phyloP scores from a whole-genome alignment of 2,329 filamentous ascomycete species.

The Botrytis galanthina region DNA sequence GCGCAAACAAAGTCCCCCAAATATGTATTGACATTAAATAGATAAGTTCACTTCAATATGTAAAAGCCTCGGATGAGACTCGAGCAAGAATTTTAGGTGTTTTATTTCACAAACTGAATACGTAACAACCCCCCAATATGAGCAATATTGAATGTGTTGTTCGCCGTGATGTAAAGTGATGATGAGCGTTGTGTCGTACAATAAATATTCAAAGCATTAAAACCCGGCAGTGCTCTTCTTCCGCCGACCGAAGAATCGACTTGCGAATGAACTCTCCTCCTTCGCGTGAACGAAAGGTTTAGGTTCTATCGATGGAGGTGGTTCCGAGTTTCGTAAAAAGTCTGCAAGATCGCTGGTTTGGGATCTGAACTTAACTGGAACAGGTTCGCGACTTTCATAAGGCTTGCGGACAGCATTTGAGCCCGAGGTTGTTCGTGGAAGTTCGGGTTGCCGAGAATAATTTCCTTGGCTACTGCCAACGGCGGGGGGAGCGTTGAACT shows the following conservation, averaged over 20 bases:
- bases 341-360: constrained; percentile 66
- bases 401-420: constrained; percentile 48
- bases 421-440: constrained; percentile 22
- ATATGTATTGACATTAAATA: background rate
- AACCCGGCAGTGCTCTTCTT: constrained; percentile 19
- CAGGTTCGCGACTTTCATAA: constrained; percentile 42
- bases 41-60: background rate
- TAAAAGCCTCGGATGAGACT: background rate
- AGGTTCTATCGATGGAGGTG: constrained; percentile 23
- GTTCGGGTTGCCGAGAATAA: constrained; percentile 31
- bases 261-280: constrained; percentile 19
- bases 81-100: background rate
- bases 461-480: constrained; percentile 45
- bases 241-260: constrained; percentile 18
- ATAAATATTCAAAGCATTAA: background rate
- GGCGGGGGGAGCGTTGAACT: constrained; percentile 52
- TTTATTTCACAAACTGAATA: background rate
- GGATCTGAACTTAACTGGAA: constrained; percentile 28
- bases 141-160: background rate
- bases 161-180: background rate
- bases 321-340: constrained; percentile 52
- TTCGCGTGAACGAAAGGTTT: constrained; percentile 15
- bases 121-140: background rate
- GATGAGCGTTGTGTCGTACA: background rate
- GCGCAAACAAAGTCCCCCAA: background rate